A percentile compares a stretch with the other conserved stretches of the same genome.
phyloP scores from a whole-genome alignment of 78 protist genomes.

The Polysphondylium violaceum region DNA sequence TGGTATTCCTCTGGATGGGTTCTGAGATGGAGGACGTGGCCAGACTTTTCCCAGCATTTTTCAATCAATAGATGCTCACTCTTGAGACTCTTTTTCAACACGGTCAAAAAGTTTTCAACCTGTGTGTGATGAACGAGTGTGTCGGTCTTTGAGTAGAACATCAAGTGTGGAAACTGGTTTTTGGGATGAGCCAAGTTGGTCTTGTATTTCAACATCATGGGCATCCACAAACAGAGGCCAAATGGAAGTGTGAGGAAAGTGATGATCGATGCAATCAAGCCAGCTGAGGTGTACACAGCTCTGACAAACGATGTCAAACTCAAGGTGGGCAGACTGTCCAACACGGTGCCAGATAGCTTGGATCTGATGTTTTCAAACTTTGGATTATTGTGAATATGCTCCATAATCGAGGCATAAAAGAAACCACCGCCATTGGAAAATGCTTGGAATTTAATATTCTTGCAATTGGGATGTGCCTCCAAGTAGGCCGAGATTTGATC shows the following conservation, averaged over 20 bases:
- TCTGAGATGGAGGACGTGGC: slow-evolving; percentile 40
- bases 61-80: no score
- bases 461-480: slow-evolving; percentile 15
- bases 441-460: slow-evolving; percentile 14
- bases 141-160: slow-evolving; percentile 47
- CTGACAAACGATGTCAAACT: not conserved
- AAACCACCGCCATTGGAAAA: slow-evolving; percentile 77
- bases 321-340: slow-evolving; percentile 50
- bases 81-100: not conserved
- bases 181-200: not conserved
- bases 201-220: not conserved
- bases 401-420: slow-evolving; percentile 10
- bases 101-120: not conserved
- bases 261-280: not conserved
- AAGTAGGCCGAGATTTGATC: not conserved
- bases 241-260: not conserved
- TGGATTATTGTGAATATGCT: not conserved
- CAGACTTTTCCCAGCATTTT: slow-evolving; percentile 31
- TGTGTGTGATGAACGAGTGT: slow-evolving; percentile 4
- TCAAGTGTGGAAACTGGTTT: slow-evolving; percentile 46
- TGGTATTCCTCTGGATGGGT: slow-evolving; percentile 39
- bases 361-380: slow-evolving; percentile 19
- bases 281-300: slow-evolving; percentile 5
- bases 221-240: not conserved
- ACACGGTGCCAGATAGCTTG: slow-evolving; percentile 20